A percentile compares a stretch with the other conserved stretches of the same genome.
phyloP scores from a whole-genome alignment of 495 filamentous ascomycete species.

The Collariella sp. region DNA sequence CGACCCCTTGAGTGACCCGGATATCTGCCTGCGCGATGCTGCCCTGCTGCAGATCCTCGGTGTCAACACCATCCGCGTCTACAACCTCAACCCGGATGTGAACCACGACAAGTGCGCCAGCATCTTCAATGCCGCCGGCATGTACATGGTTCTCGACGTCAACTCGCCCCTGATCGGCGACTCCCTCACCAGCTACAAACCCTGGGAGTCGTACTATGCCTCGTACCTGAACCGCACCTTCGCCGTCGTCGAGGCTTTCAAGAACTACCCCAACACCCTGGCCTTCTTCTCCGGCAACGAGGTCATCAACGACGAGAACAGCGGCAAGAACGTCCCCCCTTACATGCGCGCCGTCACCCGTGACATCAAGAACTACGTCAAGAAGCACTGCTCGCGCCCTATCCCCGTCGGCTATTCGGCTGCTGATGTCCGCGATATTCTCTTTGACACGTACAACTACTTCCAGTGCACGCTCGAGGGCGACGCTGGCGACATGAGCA shows the following conservation, averaged over 20 bases:
- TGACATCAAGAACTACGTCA: slow-evolving; percentile 73
- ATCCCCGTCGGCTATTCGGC: slow-evolving; percentile 59
- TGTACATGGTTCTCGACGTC: slow-evolving; percentile 69
- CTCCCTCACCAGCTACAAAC: slow-evolving; percentile 61
- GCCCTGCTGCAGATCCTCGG: slow-evolving; percentile 80
- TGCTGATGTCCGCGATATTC: slow-evolving; percentile 73
- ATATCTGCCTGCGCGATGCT: slow-evolving; percentile 79
- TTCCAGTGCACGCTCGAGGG: slow-evolving; percentile 70
- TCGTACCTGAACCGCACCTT: slow-evolving; percentile 78
- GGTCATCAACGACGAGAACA: slow-evolving; percentile 65
- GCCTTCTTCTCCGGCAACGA: slow-evolving; percentile 93
- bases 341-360: slow-evolving; percentile 79
- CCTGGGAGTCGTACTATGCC: slow-evolving; percentile 62
- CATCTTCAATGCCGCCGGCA: slow-evolving; percentile 72
- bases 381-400: slow-evolving; percentile 29
- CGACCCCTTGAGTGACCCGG: slow-evolving; percentile 70
- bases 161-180: slow-evolving; percentile 81
- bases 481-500: slow-evolving; percentile 52
- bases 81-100: slow-evolving; percentile 76
- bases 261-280: slow-evolving; percentile 82
- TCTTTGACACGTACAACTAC: slow-evolving; percentile 75
- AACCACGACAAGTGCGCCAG: slow-evolving; percentile 85
- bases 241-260: slow-evolving; percentile 88
- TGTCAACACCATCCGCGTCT: slow-evolving; percentile 85
- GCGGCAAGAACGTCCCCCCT: slow-evolving; percentile 47